Percentiles rank a stretch among this genome's conserved stretches.
These are phyloP conservation scores for Ambrosiella beaveri DNA, from an alignment of 2,329 filamentous ascomycete genomes.

Conservation along the genomic window DNA sequence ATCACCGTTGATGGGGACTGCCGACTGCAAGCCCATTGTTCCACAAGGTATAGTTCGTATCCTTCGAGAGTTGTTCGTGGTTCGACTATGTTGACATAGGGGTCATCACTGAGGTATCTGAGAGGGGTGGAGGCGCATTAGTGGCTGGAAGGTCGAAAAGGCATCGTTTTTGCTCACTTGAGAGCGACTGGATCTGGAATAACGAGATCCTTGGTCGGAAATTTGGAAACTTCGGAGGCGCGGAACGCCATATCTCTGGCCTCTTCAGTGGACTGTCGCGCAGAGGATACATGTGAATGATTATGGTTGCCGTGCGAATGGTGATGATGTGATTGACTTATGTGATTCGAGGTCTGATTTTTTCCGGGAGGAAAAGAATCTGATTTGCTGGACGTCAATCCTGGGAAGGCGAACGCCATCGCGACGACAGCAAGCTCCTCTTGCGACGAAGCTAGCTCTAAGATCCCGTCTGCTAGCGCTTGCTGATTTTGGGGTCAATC, in stretches of 20 bases:
- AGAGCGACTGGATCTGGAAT: constrained; percentile 42
- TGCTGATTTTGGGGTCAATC: neutral
- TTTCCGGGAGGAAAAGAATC: neutral
- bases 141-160: neutral
- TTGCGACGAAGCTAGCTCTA: neutral
- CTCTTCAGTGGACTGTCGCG: constrained; percentile 21
- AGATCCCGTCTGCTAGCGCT: neutral
- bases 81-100: constrained; percentile 56
- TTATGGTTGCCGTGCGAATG: constrained; percentile 2
- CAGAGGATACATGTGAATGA: constrained; percentile 4
- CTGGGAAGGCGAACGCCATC: constrained; percentile 6
- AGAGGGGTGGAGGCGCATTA: neutral
- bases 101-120: constrained; percentile 73
- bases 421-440: neutral
- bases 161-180: constrained; percentile 23
- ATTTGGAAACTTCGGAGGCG: constrained; percentile 12
- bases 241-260: constrained; percentile 29
- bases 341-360: neutral
- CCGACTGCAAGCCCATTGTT: constrained; percentile 94
- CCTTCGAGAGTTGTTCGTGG: constrained; percentile 53
- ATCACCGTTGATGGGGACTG: constrained; percentile 82
- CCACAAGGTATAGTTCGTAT: constrained; percentile 86
- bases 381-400: neutral
- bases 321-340: neutral
- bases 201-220: constrained; percentile 18